Evolutionary conservation across 2,329 filamentous ascomycete genomes (phyloP).

Genomic region (Diaporthe vaccinii): DNA sequence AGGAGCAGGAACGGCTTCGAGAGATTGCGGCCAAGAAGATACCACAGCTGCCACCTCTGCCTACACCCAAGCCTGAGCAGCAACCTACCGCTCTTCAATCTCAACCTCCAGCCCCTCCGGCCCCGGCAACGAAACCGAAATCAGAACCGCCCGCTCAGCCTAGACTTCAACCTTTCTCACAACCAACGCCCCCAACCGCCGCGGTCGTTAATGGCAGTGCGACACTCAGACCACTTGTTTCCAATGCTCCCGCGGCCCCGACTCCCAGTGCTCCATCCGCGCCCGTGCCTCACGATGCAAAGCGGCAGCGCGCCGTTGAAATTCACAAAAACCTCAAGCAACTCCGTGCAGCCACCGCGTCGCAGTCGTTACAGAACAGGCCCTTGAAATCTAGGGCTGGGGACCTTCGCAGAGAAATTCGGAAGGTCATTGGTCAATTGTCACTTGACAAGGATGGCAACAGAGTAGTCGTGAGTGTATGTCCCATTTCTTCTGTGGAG

Average conservation of each 20-base stretch:
- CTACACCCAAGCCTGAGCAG: background rate
- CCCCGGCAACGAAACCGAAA: conserved; percentile 18
- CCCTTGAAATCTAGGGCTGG: conserved; percentile 76
- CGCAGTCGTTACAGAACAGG: conserved; percentile 68
- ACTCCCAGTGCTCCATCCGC: conserved; percentile 1
- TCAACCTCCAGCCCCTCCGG: conserved; percentile 26
- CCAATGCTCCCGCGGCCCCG: conserved; percentile 13
- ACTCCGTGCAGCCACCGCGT: conserved; percentile 60
- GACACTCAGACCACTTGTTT: background rate
- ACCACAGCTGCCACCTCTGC: conserved; percentile 34
- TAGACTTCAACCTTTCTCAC: background rate
- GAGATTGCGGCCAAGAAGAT: conserved; percentile 36
- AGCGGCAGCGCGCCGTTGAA: conserved; percentile 61
- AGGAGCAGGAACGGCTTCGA: conserved; percentile 33
- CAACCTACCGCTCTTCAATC: conserved; percentile 30
- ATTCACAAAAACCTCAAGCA: conserved; percentile 79
- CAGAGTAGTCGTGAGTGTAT: conserved; percentile 58
- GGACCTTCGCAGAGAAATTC: conserved; percentile 79
- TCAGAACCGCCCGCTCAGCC: background rate
- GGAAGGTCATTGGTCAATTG: conserved; percentile 80
- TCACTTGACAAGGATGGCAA: conserved; percentile 56
- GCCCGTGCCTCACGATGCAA: conserved; percentile 28
- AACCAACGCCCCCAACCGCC: background rate
- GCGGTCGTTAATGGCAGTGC: conserved; percentile 31
- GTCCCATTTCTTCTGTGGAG: conserved; percentile 29